These are phyloP conservation scores for Umbilicus rupestris DNA, from an alignment of 164 flowering plant species.

Conservation along the genomic window DNA sequence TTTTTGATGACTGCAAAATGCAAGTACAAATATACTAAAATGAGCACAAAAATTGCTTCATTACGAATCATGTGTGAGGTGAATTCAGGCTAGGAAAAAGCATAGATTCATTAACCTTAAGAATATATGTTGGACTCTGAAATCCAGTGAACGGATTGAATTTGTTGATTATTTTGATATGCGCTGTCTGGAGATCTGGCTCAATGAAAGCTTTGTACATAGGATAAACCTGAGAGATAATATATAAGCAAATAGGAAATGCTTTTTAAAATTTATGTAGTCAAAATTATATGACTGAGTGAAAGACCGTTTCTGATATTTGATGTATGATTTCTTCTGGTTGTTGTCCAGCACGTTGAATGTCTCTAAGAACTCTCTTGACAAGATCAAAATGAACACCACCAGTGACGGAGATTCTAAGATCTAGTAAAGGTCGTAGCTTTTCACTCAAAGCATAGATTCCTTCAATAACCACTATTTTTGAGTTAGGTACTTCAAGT, in stretches of 20 bases:
- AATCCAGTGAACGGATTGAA: conserved; percentile 97
- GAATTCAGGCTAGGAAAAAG: not conserved
- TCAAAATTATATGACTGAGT: conserved; percentile 15
- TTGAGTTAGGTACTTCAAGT: conserved; percentile 80
- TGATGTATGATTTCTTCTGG: conserved; percentile 97
- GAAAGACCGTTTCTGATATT: conserved; percentile 91
- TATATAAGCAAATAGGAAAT: not conserved
- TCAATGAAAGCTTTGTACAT: conserved; percentile 98
- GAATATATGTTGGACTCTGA: conserved; percentile 81
- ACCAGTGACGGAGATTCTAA: conserved; percentile 85
- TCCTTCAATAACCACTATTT: conserved; percentile 87
- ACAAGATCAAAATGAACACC: conserved; percentile 98
- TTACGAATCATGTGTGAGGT: not conserved
- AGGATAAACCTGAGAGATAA: conserved; percentile 69
- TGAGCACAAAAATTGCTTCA: not conserved
- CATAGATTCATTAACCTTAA: conserved; percentile 46
- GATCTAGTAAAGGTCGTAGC: conserved; percentile 70
- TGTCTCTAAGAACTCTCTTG: conserved; percentile 85
- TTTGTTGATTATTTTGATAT: conserved; percentile 81
- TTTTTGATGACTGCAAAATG: conserved; percentile 62
- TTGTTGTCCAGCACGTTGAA: conserved; percentile 94
- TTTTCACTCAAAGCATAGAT: conserved; percentile 93
- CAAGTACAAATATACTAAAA: conserved; percentile 17
- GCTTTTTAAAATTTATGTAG: conserved; percentile 10
- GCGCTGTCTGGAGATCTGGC: conserved; percentile 93